Evolutionary conservation across 1,139 yeast genomes (phyloP).

Genomic region (Debaryomyces sp.): DNA sequence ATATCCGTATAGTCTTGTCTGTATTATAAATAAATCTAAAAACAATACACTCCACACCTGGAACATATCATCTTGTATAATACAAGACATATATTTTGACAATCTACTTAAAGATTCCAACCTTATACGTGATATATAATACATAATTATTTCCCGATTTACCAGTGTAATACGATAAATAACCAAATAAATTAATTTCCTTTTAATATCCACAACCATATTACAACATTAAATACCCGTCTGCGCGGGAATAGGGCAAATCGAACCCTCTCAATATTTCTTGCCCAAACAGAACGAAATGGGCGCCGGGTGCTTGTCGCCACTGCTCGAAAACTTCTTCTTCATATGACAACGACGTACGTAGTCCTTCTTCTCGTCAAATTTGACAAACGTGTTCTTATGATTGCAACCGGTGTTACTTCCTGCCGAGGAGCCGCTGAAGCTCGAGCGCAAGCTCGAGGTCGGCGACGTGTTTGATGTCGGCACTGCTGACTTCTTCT

Average conservation of each 20-base stretch:
- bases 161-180: constrained; percentile 1
- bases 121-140: constrained; percentile 6
- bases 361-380: constrained; percentile 51
- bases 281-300: constrained; percentile 46
- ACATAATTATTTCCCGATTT: constrained; percentile 5
- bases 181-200: constrained; percentile 3
- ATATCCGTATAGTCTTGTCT: not conserved
- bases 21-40: not conserved
- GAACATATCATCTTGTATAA: not conserved
- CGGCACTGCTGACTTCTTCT: constrained; percentile 14
- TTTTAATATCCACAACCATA: constrained; percentile 4
- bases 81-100: constrained; percentile 6
- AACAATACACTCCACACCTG: not conserved
- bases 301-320: constrained; percentile 30
- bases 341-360: constrained; percentile 41
- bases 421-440: constrained; percentile 3
- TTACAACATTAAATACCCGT: not conserved
- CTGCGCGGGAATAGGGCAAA: constrained; percentile 9
- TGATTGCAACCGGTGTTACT: constrained; percentile 1
- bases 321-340: constrained; percentile 18
- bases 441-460: constrained; percentile 8
- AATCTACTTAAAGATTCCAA: constrained; percentile 4
- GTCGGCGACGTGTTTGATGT: constrained; percentile 14
- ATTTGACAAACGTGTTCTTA: constrained; percentile 25
- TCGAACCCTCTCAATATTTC: constrained; percentile 13